phyloP scores from a whole-genome alignment of 495 filamentous ascomycete species.

The Filosporella fistucella region DNA sequence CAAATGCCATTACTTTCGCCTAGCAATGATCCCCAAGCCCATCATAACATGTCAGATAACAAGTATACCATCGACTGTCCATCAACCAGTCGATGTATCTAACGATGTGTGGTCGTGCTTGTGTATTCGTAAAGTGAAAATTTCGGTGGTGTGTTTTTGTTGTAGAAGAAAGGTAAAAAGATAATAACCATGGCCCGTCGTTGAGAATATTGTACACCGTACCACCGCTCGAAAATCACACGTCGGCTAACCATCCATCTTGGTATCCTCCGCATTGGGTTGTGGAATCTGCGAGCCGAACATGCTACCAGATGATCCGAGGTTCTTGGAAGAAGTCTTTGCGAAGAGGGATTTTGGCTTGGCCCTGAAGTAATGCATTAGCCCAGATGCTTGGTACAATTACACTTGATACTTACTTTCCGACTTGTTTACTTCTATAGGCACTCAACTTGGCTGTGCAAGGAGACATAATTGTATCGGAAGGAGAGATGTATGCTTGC shows the following conservation, averaged over 20 bases:
- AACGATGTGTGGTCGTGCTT: too few species aligned
- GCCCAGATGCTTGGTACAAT: not conserved
- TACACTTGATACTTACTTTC: conserved; percentile 47
- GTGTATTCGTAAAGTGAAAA: too few species aligned
- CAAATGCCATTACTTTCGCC: too few species aligned
- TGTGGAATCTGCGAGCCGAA: conserved; percentile 15
- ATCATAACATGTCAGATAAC: too few species aligned
- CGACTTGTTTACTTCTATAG: conserved; percentile 76
- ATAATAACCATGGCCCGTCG: too few species aligned
- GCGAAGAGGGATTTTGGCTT: conserved; percentile 64
- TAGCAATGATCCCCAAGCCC: too few species aligned
- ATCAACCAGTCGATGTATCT: too few species aligned
- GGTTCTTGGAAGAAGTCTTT: conserved; percentile 52
- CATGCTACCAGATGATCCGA: conserved; percentile 26
- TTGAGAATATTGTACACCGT: too few species aligned
- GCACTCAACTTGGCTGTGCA: conserved; percentile 86
- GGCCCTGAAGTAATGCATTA: conserved; percentile 31
- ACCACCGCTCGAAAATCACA: too few species aligned
- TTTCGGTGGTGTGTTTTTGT: too few species aligned
- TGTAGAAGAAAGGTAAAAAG: too few species aligned
- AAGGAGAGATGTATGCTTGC: conserved; percentile 80
- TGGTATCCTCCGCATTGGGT: conserved; percentile 1
- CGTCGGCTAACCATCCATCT: conserved; percentile 9
- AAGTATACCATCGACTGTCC: too few species aligned
- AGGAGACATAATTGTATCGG: conserved; percentile 87